Evolutionary conservation across 73 alveolate genomes (phyloP).

Genomic region (Tetrahymena borealis): DNA sequence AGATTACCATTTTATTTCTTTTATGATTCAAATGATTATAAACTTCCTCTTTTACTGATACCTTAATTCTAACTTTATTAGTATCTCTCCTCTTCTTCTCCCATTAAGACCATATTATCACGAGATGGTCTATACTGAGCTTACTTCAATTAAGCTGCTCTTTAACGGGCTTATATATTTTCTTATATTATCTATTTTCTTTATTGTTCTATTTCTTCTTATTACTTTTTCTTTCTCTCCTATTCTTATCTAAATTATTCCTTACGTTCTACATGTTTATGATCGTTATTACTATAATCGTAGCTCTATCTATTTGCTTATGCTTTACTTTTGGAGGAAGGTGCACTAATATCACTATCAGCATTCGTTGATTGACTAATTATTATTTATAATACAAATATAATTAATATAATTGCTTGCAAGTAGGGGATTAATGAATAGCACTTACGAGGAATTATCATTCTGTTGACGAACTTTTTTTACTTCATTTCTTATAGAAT

Average conservation of each 20-base stretch:
- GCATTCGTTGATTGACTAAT: not conserved
- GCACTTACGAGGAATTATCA: conserved; percentile 10
- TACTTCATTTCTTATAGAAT: conserved; percentile 35
- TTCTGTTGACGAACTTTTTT: conserved; percentile 2
- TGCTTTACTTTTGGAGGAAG: not conserved
- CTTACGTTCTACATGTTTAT: not conserved
- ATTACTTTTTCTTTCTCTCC: conserved; percentile 23
- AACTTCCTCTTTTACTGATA: not conserved
- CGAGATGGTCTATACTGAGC: conserved; percentile 40
- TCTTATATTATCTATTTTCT: conserved; percentile 16
- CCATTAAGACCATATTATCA: not conserved
- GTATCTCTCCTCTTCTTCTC: not conserved
- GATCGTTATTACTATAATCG: not conserved
- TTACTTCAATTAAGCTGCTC: conserved; percentile 16
- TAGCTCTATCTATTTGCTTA: not conserved
- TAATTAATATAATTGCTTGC: too few relatives aligned
- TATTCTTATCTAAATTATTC: conserved; percentile 2
- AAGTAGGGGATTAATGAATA: too few relatives aligned
- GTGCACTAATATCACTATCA: not conserved
- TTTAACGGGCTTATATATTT: conserved; percentile 4
- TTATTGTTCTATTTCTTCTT: not conserved
- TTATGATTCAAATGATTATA: not conserved
- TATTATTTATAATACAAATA: not conserved
- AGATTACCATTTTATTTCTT: not conserved
- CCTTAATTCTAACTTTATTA: not conserved